Evolutionary conservation across 2,329 filamentous ascomycete species (phyloP).

Genomic region (Neonectria punicea): DNA sequence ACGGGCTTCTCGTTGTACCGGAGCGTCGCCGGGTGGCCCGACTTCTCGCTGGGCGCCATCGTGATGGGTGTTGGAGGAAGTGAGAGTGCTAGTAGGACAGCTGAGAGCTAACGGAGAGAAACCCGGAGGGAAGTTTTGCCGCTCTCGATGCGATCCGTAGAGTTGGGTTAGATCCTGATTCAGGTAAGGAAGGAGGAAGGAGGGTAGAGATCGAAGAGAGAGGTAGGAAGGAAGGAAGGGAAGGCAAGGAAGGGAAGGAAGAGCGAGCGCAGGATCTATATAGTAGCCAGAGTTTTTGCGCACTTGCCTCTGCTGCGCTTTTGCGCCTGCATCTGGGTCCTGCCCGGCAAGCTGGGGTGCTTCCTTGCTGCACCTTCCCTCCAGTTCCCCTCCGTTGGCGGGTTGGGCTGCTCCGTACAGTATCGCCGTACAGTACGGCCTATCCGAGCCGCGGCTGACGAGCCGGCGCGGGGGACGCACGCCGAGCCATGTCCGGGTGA

Average conservation of each 20-base stretch:
- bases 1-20: constrained; percentile 67
- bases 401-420: constrained; percentile 15
- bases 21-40: constrained; percentile 53
- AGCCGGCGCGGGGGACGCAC: not conserved
- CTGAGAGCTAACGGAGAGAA: not conserved
- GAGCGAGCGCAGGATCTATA: not conserved
- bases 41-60: constrained; percentile 56
- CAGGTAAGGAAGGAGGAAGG: not conserved
- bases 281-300: not conserved
- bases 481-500: not conserved
- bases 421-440: constrained; percentile 13
- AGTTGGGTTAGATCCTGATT: not conserved
- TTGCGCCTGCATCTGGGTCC: not conserved
- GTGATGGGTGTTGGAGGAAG: constrained; percentile 28
- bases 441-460: not conserved
- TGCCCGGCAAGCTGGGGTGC: not conserved
- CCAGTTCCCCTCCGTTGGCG: not conserved
- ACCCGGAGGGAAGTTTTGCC: not conserved
- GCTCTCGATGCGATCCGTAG: not conserved
- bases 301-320: not conserved
- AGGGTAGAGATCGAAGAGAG: not conserved
- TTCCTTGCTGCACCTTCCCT: not conserved
- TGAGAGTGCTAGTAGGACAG: not conserved
- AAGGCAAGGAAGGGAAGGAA: not conserved
- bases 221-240: not conserved